Base-by-base conservation (phyloP, 2,329 filamentous ascomycete genomes). In the Aspergillus vadensis region DNA sequence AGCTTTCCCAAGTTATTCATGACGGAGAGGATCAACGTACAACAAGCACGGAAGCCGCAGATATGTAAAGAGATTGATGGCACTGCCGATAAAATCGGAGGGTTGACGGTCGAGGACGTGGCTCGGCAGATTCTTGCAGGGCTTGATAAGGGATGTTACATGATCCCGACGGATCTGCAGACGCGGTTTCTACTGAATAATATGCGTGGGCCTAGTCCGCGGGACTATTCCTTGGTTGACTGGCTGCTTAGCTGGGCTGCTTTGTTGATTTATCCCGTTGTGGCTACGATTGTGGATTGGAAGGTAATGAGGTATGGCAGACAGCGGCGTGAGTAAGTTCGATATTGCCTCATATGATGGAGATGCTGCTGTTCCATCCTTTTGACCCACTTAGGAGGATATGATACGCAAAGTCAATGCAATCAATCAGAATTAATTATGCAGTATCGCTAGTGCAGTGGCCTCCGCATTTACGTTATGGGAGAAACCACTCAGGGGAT, bases 141-240 rank as follows among this genome's bases (percentile, higher is more conserved):
- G 1, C 15, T 62, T 32, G 21, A 48, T 8, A 2, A 19, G 9
- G 60, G 60, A 5, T 47, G 32, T 19, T 53, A 39, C 10, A 57
- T 53, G 15, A 49, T 62, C 7, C 43, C 57, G 0, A 36, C 53
- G 21, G 60, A 62, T 38, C 17, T 19, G 3, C 30, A 56, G 2
- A 56, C 52, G 3, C 57, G 56, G 39, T 14, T 62, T 3, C 30
- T 59, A 7, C n/a, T 62, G 43, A 62, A 59, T 48, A 59, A 54
- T 5, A 62, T 62, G 60, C 60, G 60, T 2, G 60, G 60, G 2
- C 53, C 60, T 32, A 62, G 60, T 57, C 60, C 60, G 21, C 15
- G 60, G 21, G 48, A 53, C 41, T 25, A 36, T 19, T 15, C 52
- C 7, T 12, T 62, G 17, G 14, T 32, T 21, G 53, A 62, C 4